A percentile compares a stretch with the other conserved stretches of the same genome.
phyloP scores from a whole-genome alignment of 148 eudicot species.

The Rhododendron ferrugineum region DNA sequence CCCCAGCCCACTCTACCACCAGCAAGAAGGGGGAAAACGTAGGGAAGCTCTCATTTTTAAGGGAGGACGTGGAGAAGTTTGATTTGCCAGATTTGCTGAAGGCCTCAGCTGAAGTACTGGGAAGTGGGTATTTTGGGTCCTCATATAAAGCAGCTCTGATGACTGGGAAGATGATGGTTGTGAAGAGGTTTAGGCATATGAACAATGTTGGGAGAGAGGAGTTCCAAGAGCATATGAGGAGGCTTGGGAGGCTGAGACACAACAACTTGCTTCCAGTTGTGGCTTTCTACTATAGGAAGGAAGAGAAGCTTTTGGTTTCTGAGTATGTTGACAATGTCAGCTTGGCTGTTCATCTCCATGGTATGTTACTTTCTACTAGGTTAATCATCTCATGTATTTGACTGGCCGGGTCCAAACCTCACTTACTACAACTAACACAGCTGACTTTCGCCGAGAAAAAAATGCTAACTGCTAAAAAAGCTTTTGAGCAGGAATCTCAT shows the following conservation, averaged over 20 bases:
- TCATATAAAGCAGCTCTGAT: constrained; percentile 62
- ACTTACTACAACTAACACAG: no score
- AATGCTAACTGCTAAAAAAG: neutral
- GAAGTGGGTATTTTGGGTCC: constrained; percentile 75
- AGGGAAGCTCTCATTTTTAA: constrained; percentile 51
- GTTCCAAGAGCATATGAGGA: constrained; percentile 77
- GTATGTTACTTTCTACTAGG: constrained; percentile 21
- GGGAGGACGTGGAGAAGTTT: constrained; percentile 41
- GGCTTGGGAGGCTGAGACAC: constrained; percentile 62
- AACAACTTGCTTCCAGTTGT: constrained; percentile 60
- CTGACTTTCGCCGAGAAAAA: no score
- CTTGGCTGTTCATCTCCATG: constrained; percentile 72
- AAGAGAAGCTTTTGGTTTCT: constrained; percentile 71
- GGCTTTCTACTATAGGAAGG: constrained; percentile 72
- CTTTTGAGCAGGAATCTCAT: neutral
- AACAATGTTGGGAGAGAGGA: constrained; percentile 74
- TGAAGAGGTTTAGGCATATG: constrained; percentile 81
- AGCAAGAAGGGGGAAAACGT: constrained; percentile 11
- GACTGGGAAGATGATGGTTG: constrained; percentile 44
- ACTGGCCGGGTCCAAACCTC: no score
- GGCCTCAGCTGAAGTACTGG: constrained; percentile 72
- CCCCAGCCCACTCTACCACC: constrained; percentile 3
- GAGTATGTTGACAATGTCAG: constrained; percentile 50
- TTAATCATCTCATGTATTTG: no score
- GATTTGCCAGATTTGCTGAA: constrained; percentile 58